A percentile compares a stretch with the other conserved stretches of the same genome.
These are phyloP conservation scores for carrot (Daucus carota) DNA, from an alignment of 129 eudicot species.

Conservation along the genomic window DNA sequence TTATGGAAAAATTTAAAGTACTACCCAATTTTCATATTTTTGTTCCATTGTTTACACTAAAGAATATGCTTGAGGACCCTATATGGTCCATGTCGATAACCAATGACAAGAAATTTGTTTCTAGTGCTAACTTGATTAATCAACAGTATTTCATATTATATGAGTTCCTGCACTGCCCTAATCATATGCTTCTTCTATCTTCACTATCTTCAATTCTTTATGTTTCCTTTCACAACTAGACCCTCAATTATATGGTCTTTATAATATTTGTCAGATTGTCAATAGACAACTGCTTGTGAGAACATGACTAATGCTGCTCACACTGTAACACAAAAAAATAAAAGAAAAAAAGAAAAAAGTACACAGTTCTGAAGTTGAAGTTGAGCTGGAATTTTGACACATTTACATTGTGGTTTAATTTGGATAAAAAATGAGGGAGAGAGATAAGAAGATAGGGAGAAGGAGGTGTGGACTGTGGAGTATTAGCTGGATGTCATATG, in stretches of 20 bases:
- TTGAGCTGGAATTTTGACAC: not conserved
- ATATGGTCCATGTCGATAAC: not conserved
- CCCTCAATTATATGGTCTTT: not conserved
- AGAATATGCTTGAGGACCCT: not conserved
- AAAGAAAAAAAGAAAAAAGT: too few relatives aligned
- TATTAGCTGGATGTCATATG: slow-evolving; percentile 7
- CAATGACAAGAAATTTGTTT: not conserved
- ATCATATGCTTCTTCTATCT: too few relatives aligned
- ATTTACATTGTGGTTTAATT: not conserved
- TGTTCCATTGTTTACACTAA: not conserved
- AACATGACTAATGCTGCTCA: not conserved
- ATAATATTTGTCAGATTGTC: not conserved
- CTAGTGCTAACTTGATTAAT: not conserved
- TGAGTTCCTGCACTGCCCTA: not conserved
- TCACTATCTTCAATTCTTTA: not conserved
- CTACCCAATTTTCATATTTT: not conserved
- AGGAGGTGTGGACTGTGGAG: not conserved
- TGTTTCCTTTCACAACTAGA: not conserved
- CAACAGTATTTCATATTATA: not conserved
- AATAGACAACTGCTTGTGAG: not conserved
- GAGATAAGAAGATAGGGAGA: not conserved
- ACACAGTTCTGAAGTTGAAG: not conserved
- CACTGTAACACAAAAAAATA: too few relatives aligned
- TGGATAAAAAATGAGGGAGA: not conserved
- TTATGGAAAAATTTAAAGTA: too few relatives aligned